Evolutionary conservation across 805 yeast species (phyloP).

Genomic region (Jamesozyma piceae): DNA sequence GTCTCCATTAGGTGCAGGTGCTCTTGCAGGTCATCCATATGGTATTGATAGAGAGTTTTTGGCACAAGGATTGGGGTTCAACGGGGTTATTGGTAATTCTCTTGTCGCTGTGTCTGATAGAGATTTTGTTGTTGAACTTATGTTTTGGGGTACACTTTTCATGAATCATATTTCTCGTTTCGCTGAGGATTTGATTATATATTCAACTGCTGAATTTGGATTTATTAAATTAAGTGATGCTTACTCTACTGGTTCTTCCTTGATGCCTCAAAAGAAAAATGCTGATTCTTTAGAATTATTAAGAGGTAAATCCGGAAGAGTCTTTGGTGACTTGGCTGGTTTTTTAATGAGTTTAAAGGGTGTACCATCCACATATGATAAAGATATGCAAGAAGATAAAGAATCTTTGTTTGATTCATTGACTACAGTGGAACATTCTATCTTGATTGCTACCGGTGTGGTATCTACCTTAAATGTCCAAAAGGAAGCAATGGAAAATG

Average conservation of each 20-base stretch:
- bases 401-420: constrained; percentile 94
- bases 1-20: constrained; percentile 94
- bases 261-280: constrained; percentile 99
- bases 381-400: constrained; percentile 98
- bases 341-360: constrained; percentile 93
- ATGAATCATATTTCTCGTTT: constrained; percentile 94
- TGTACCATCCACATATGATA: constrained; percentile 96
- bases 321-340: constrained; percentile 89
- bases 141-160: constrained; percentile 91
- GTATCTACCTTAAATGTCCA: constrained; percentile 74
- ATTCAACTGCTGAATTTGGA: constrained; percentile 96
- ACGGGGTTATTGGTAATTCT: constrained; percentile 87
- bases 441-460: constrained; percentile 92
- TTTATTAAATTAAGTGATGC: constrained; percentile 92
- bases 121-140: constrained; percentile 90
- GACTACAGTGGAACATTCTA: constrained; percentile 86
- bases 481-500: constrained; percentile 67
- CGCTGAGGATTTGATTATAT: constrained; percentile 88
- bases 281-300: constrained; percentile 92
- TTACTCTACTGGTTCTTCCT: constrained; percentile 93
- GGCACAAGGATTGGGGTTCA: constrained; percentile 71
- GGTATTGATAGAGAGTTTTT: constrained; percentile 93
- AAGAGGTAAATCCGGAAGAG: constrained; percentile 96
- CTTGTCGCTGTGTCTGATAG: constrained; percentile 95
- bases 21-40: constrained; percentile 97